These are phyloP conservation scores for Microstroma glucosiphilum DNA, from an alignment of 1,284 basidiomycete species.

Conservation along the genomic window DNA sequence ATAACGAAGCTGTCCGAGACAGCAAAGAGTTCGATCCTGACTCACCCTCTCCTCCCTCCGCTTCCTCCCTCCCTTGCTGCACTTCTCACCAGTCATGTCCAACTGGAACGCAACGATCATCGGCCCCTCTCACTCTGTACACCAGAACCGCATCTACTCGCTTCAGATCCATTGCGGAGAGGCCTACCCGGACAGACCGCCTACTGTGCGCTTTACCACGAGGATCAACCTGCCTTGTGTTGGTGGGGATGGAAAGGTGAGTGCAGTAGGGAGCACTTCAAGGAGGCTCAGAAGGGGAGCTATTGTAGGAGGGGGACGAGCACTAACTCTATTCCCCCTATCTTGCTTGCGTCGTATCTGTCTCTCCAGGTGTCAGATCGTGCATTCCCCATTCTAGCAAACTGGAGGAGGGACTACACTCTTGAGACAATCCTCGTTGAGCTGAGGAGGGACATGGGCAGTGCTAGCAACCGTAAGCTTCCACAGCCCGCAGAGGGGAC, in stretches of 20 bases:
- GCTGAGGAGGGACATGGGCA: conserved; percentile 70
- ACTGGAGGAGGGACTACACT: conserved; percentile 46
- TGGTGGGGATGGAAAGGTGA: conserved; percentile 63
- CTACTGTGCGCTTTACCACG: conserved; percentile 75
- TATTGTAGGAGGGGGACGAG: too few relatives aligned
- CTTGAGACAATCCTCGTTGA: conserved; percentile 47
- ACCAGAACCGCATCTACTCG: conserved; percentile 97
- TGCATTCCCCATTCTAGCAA: conserved; percentile 36
- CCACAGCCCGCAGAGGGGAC: conserved; percentile 84
- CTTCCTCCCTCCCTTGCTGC: neutral
- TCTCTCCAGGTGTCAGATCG: conserved; percentile 18
- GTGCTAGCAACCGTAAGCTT: conserved; percentile 81
- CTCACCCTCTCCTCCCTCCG: neutral
- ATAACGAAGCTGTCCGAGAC: neutral
- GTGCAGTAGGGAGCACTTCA: neutral
- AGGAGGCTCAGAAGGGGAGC: too few relatives aligned
- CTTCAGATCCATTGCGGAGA: conserved; percentile 82
- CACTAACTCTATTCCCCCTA: neutral
- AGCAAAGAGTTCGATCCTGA: neutral
- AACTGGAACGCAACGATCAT: conserved; percentile 99
- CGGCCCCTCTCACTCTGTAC: conserved; percentile 85
- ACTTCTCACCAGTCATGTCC: conserved; percentile 61
- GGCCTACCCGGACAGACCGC: conserved; percentile 73
- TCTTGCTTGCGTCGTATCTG: neutral
- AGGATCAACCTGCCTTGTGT: conserved; percentile 95